Evolutionary conservation across 306 rosid species (phyloP).

Genomic region (Canavalia gladiata): DNA sequence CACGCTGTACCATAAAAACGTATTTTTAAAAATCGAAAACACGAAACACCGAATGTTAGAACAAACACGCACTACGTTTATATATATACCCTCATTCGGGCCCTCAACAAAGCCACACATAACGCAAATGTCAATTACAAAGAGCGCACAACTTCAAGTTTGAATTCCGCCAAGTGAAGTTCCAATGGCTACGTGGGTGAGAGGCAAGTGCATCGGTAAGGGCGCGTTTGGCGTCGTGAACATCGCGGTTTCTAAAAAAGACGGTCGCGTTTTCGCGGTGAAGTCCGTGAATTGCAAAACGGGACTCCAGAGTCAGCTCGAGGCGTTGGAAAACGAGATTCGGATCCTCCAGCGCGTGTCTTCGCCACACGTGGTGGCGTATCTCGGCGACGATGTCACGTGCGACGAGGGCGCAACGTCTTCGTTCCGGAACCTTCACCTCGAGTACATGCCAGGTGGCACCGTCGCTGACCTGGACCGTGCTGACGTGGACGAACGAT

Average conservation of each 20-base stretch:
- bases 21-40: background rate
- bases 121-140: conserved; percentile 12
- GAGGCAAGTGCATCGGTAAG: conserved; percentile 75
- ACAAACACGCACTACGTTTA: conserved; percentile 26
- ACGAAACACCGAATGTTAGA: conserved; percentile 44
- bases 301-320: conserved; percentile 50
- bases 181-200: conserved; percentile 69
- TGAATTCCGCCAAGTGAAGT: background rate
- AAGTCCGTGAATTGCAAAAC: conserved; percentile 70
- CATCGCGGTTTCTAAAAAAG: conserved; percentile 59
- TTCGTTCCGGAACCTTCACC: conserved; percentile 70
- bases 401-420: conserved; percentile 48
- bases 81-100: conserved; percentile 56
- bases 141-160: background rate
- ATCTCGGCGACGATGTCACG: conserved; percentile 73
- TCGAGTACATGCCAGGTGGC: conserved; percentile 92
- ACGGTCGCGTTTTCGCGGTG: conserved; percentile 73
- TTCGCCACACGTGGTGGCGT: conserved; percentile 71
- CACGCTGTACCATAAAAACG: conserved; percentile 52
- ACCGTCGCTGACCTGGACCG: conserved; percentile 57
- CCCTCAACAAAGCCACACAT: conserved; percentile 17
- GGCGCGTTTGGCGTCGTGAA: conserved; percentile 80
- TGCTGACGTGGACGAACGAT: conserved; percentile 65
- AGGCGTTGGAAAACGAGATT: conserved; percentile 83
- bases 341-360: conserved; percentile 58